Conservation (phyloP, 2,329 filamentous ascomycete species). For the Septoria linicola region DNA sequence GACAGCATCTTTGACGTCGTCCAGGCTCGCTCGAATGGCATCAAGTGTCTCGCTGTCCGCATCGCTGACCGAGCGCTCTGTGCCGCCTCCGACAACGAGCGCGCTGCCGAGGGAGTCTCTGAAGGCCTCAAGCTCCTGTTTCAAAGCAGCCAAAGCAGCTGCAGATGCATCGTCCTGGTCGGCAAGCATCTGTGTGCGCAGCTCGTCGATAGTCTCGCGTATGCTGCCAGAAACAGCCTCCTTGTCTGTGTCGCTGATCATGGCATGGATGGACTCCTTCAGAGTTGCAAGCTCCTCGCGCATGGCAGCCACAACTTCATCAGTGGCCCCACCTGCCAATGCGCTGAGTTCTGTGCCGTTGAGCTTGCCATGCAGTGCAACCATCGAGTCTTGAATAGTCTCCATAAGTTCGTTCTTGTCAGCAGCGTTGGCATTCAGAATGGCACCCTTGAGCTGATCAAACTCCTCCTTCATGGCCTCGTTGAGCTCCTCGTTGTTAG, state of each 20-base stretch:
- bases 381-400: slow-evolving; percentile 55
- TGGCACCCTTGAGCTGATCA: slow-evolving; percentile 73
- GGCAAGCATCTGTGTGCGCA: slow-evolving; percentile 41
- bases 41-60: slow-evolving; percentile 27
- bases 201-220: slow-evolving; percentile 48
- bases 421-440: slow-evolving; percentile 60
- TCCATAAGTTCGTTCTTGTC: slow-evolving; percentile 64
- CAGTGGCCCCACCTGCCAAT: slow-evolving; percentile 39
- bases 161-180: slow-evolving; percentile 45
- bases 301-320: slow-evolving; percentile 50
- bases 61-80: slow-evolving; percentile 9
- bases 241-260: slow-evolving; percentile 50
- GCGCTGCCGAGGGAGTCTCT: slow-evolving; percentile 45
- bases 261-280: slow-evolving; percentile 56
- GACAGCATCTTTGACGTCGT: slow-evolving; percentile 43
- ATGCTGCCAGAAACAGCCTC: slow-evolving; percentile 69
- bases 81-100: slow-evolving; percentile 40
- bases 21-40: slow-evolving; percentile 34
- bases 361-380: slow-evolving; percentile 48
- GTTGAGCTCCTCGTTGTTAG: slow-evolving; percentile 48
- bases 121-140: slow-evolving; percentile 45
- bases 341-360: slow-evolving; percentile 38
- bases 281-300: slow-evolving; percentile 63
- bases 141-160: slow-evolving; percentile 44
- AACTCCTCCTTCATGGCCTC: slow-evolving; percentile 79